These are phyloP conservation scores for Lindgomyces ingoldianus DNA, from an alignment of 495 filamentous ascomycete species.

Conservation along the genomic window DNA sequence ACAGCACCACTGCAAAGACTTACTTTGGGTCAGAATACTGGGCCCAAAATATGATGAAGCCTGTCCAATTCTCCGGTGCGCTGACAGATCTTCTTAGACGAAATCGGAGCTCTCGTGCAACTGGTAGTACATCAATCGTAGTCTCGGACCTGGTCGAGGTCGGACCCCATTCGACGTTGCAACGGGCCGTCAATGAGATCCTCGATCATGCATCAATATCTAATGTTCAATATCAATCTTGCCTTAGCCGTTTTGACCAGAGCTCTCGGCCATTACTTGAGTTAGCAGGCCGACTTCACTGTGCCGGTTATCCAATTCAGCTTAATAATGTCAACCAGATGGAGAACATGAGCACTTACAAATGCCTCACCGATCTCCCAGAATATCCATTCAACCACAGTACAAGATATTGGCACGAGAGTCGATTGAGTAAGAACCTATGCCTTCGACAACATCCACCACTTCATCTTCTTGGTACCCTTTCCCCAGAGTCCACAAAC, in stretches of 20 bases:
- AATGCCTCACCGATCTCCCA: slow-evolving; percentile 13
- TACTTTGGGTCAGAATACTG: background rate
- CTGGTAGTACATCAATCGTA: too few species aligned
- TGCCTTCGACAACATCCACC: background rate
- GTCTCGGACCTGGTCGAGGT: slow-evolving; percentile 53
- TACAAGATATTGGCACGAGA: slow-evolving; percentile 1
- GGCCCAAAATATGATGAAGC: background rate
- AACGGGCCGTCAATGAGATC: slow-evolving; percentile 52
- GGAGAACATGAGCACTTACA: background rate
- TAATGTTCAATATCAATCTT: background rate
- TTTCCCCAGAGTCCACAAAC: background rate
- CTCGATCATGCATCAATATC: background rate
- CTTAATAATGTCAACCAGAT: background rate
- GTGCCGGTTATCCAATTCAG: background rate
- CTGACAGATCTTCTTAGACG: background rate
- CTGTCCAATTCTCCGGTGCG: background rate
- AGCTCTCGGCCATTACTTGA: background rate
- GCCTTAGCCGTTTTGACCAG: background rate
- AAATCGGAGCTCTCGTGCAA: too few species aligned
- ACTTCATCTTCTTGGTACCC: background rate
- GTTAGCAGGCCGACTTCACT: background rate
- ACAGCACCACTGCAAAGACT: background rate
- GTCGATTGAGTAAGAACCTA: slow-evolving; percentile 1
- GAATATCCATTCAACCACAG: slow-evolving; percentile 11
- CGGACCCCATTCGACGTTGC: slow-evolving; percentile 65